phyloP scores from a whole-genome alignment of 176 grass and related monocot species.

The Oryza brachyantha region DNA sequence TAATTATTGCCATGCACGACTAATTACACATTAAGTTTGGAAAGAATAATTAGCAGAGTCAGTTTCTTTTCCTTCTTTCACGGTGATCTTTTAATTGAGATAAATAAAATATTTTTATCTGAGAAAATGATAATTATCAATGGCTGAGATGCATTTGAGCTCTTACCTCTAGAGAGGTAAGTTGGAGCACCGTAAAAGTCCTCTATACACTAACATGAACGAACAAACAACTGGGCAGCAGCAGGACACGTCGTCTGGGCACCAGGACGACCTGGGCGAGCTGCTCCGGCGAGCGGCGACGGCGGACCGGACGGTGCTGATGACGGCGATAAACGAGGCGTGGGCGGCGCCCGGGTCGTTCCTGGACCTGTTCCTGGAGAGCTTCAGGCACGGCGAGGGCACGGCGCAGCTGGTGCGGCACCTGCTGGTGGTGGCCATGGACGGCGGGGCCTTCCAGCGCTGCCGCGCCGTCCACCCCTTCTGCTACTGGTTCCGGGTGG shows the following conservation, averaged over 20 bases:
- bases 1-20: no score
- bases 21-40: no score
- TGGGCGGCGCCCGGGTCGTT: constrained; percentile 64
- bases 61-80: no score
- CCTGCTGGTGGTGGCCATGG: constrained; percentile 63
- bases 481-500: constrained; percentile 55
- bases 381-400: constrained; percentile 59
- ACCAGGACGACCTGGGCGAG: constrained; percentile 42
- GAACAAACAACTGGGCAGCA: background rate
- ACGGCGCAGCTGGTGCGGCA: constrained; percentile 42
- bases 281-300: constrained; percentile 53
- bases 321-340: constrained; percentile 70
- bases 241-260: background rate
- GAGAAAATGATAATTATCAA: no score
- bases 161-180: no score
- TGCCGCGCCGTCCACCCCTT: constrained; percentile 57
- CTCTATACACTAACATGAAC: no score
- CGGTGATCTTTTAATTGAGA: no score
- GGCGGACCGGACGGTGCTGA: constrained; percentile 48
- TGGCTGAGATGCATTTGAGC: no score
- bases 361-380: constrained; percentile 74
- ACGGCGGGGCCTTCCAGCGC: constrained; percentile 36
- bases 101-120: no score
- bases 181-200: no score
- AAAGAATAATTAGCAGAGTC: no score